phyloP scores from a whole-genome alignment of 495 filamentous ascomycete species.

The Peziza echinospora region DNA sequence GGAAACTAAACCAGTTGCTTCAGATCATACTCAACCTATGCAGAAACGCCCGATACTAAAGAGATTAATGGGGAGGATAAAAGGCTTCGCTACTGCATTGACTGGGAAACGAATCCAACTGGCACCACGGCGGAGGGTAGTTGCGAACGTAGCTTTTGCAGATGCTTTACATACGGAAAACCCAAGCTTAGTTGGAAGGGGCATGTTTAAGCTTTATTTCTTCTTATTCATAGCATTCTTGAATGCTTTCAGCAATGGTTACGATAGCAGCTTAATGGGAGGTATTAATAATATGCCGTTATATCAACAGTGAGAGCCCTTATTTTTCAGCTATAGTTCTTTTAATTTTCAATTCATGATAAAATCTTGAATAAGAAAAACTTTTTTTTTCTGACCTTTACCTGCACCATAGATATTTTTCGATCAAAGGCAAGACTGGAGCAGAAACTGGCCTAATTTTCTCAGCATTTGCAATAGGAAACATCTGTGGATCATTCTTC shows the following conservation, averaged over 20 bases:
- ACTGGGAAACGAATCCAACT: no score
- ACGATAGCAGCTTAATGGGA: constrained; percentile 20
- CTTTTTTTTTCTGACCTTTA: no score
- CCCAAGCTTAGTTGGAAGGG: constrained; percentile 19
- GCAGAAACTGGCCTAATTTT: constrained; percentile 30
- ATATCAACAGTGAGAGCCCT: constrained; percentile 21
- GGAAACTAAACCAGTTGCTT: no score
- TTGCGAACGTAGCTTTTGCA: constrained; percentile 10
- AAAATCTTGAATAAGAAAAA: no score
- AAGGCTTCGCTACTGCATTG: no score
- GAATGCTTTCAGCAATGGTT: constrained; percentile 15
- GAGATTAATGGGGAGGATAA: no score
- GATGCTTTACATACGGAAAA: constrained; percentile 9
- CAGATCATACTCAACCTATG: no score
- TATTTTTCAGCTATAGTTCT: no score
- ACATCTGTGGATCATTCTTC: constrained; percentile 29
- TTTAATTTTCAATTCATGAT: no score
- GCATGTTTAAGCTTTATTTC: constrained; percentile 19
- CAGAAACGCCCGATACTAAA: no score
- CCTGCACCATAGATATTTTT: constrained; percentile 8
- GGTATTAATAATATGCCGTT: constrained; percentile 26
- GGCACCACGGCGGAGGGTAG: neutral
- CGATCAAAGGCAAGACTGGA: constrained; percentile 13
- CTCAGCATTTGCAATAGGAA: constrained; percentile 31
- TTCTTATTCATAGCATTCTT: constrained; percentile 14